These are phyloP conservation scores for Claviceps humidiphila DNA, from an alignment of 2,329 filamentous ascomycete genomes.

Conservation along the genomic window DNA sequence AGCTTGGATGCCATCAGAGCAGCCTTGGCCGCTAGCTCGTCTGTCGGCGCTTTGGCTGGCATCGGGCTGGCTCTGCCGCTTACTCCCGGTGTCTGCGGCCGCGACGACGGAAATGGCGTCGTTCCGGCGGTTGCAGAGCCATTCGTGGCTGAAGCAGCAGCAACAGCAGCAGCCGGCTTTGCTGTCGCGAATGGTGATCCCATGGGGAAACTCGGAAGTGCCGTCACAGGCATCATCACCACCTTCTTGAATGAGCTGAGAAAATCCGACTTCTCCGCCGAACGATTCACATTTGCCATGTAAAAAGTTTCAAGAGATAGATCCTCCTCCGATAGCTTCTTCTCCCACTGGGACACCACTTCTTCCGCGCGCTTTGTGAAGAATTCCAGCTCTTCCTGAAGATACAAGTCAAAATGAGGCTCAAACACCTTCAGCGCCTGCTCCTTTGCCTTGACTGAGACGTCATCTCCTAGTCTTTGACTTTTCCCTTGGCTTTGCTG, in stretches of 20 bases:
- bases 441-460: slow-evolving; percentile 50
- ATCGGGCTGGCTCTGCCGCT: slow-evolving; percentile 25
- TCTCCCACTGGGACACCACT: slow-evolving; percentile 78
- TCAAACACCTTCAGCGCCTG: slow-evolving; percentile 68
- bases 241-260: slow-evolving; percentile 95
- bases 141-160: slow-evolving; percentile 11
- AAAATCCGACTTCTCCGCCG: slow-evolving; percentile 94
- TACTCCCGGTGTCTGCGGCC: slow-evolving; percentile 36
- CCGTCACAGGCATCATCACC: slow-evolving; percentile 96
- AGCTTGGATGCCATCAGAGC: slow-evolving; percentile 90
- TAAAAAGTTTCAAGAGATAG: slow-evolving; percentile 84
- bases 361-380: slow-evolving; percentile 66
- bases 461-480: slow-evolving; percentile 42
- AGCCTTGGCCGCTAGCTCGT: slow-evolving; percentile 92
- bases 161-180: slow-evolving; percentile 16
- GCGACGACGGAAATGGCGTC: slow-evolving; percentile 27
- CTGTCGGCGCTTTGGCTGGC: slow-evolving; percentile 59
- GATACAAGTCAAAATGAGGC: slow-evolving; percentile 83
- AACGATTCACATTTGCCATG: slow-evolving; percentile 89
- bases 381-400: slow-evolving; percentile 79
- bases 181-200: slow-evolving; percentile 42
- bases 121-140: slow-evolving; percentile 10
- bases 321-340: slow-evolving; percentile 80
- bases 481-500: not conserved
- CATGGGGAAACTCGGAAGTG: slow-evolving; percentile 56